Evolutionary conservation across 176 grass and related monocot species (phyloP).

Genomic region (Olyra latifolia): DNA sequence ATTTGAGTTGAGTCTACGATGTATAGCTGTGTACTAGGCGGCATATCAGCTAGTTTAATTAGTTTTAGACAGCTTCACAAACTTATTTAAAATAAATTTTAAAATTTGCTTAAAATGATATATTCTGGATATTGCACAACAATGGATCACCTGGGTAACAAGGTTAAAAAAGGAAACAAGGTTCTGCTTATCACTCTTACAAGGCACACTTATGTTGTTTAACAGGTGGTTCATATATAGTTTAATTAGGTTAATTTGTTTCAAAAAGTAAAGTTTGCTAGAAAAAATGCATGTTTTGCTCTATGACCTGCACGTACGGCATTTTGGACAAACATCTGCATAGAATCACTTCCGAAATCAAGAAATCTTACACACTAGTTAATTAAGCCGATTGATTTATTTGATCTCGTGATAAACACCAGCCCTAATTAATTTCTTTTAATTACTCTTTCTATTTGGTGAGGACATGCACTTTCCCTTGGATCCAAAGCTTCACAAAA

Average conservation of each 20-base stretch:
- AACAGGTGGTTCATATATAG: background rate
- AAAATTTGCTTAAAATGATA: background rate
- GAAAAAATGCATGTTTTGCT: background rate
- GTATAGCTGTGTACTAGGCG: background rate
- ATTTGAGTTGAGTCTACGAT: background rate
- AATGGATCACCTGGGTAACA: background rate
- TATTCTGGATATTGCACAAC: background rate
- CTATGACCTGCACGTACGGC: background rate
- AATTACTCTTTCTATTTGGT: background rate
- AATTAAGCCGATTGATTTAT: background rate
- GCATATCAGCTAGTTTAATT: background rate
- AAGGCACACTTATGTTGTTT: background rate
- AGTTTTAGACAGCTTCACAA: background rate
- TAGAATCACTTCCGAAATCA: background rate
- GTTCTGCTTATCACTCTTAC: background rate
- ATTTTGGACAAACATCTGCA: background rate
- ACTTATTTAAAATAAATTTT: background rate
- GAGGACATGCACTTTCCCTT: background rate
- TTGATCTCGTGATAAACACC: constrained; percentile 7
- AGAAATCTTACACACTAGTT: background rate
- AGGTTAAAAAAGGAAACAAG: background rate
- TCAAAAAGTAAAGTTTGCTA: background rate
- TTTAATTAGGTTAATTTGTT: background rate
- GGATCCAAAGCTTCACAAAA: background rate
- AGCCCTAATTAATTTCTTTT: background rate